Evolutionary conservation across 768 basidiomycete species (phyloP).

Genomic region (Pholiota molesta): DNA sequence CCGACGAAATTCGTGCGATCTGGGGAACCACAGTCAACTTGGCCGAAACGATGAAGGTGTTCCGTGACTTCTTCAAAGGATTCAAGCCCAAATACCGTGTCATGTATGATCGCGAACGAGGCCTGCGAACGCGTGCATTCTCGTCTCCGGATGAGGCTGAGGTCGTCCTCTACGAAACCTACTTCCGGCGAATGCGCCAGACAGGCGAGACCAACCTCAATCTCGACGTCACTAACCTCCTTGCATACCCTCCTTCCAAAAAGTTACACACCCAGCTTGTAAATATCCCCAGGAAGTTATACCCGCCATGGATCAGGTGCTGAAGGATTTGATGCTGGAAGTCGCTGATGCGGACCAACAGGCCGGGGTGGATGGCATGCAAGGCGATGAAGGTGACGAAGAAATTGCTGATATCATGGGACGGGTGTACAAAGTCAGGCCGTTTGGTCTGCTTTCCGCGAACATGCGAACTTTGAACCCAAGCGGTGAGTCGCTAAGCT

Average conservation of each 20-base stretch:
- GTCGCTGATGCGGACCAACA: slow-evolving; percentile 81
- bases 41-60: slow-evolving; percentile 87
- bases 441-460: slow-evolving; percentile 79
- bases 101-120: slow-evolving; percentile 67
- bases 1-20: slow-evolving; percentile 87
- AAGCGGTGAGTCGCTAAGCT: slow-evolving; percentile 56
- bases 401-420: slow-evolving; percentile 89
- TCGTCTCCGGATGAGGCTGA: slow-evolving; percentile 69
- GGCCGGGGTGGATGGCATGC: slow-evolving; percentile 74
- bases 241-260: slow-evolving; percentile 81
- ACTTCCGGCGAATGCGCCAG: slow-evolving; percentile 83
- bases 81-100: slow-evolving; percentile 93
- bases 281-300: slow-evolving; percentile 97
- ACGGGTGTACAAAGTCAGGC: slow-evolving; percentile 90
- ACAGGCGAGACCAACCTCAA: slow-evolving; percentile 95
- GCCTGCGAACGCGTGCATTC: slow-evolving; percentile 51
- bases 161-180: slow-evolving; percentile 73
- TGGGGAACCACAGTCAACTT: slow-evolving; percentile 98
- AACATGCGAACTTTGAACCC: slow-evolving; percentile 98
- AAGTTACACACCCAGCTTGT: slow-evolving; percentile 84
- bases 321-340: slow-evolving; percentile 93
- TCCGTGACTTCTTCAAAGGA: slow-evolving; percentile 85
- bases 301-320: slow-evolving; percentile 94
- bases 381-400: slow-evolving; percentile 73
- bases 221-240: slow-evolving; percentile 83